Evolutionary conservation across 768 basidiomycete genomes (phyloP), one percentile per base, ranked within the genome.

Genomic region (Auricularia sp.): DNA sequence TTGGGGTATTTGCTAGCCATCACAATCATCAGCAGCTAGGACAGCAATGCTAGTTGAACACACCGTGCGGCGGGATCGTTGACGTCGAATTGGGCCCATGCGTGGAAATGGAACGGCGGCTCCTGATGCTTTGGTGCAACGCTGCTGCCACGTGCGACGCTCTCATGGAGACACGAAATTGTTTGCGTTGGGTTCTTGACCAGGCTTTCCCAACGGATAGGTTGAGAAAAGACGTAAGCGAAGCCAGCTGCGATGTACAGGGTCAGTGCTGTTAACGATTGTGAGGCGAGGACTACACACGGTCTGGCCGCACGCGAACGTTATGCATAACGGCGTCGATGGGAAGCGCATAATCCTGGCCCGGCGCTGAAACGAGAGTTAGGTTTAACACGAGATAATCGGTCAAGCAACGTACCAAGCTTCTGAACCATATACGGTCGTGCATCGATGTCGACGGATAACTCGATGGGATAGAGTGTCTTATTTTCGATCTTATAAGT

Each of bases 31-130:
- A 56, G 53, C 29, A 12, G 14, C 33, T 4, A 35, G 29, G 18
- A 23, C 7, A 8, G 36, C 12, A 16, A 8, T 18, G 5, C 59
- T 14, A 16, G 35, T 51, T 12, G 36, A n/a, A 72, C 83, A 70
- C 67, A 86, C 92, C 84, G 81, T 8, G 80, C 68, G 21, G 75
- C 72, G 7, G 79, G 75, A 65, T 91, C 85, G 59, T 75, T 78
- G 33, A 75, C 73, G 69, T 96, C 90, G 42, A 85, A 88, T 65
- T 93, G 84, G 1, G 89, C 90, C 81, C 88, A 95, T 7, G 90
- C 90, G 71, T 98, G 96, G 77, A 98, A 91, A 35, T 92, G 86
- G 81, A 98, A 99, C 3, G 93, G 85, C 12, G 92, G 89, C 71
- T 98, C 95, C 54, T 79, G 80, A 0, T 86, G 78, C 68, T 93